phyloP scores from a whole-genome alignment of 1,284 basidiomycete species.

The Jaminaea rosea region DNA sequence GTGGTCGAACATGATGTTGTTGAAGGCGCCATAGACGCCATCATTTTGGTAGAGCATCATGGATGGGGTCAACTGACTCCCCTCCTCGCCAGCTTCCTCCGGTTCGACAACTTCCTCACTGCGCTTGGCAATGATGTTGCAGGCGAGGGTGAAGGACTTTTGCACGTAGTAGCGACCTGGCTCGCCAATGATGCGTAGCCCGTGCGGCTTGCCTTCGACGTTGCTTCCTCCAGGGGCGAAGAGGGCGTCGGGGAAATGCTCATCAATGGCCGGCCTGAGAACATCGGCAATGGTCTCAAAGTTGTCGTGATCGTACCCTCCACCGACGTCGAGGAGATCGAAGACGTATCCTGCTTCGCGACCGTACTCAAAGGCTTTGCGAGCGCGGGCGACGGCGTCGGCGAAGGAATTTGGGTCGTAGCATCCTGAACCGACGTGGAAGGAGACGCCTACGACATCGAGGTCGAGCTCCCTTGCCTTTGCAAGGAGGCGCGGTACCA shows the following conservation, averaged over 20 bases:
- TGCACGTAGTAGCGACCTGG: slow-evolving; percentile 92
- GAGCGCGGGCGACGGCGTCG: slow-evolving; percentile 78
- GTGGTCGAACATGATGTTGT: slow-evolving; percentile 91
- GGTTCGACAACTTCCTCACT: slow-evolving; percentile 8
- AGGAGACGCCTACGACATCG: slow-evolving; percentile 86
- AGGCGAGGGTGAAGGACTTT: slow-evolving; percentile 82
- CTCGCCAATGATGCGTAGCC: slow-evolving; percentile 83
- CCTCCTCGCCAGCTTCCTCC: slow-evolving; percentile 2
- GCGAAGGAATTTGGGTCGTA: slow-evolving; percentile 82
- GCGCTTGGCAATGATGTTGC: slow-evolving; percentile 79
- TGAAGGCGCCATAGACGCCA: slow-evolving; percentile 79
- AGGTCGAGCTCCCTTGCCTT: slow-evolving; percentile 72
- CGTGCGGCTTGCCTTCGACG: slow-evolving; percentile 50
- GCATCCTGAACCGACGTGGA: slow-evolving; percentile 96
- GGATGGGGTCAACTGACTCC: slow-evolving; percentile 12
- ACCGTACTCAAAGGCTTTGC: slow-evolving; percentile 79
- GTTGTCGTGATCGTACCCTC: slow-evolving; percentile 84
- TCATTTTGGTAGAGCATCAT: slow-evolving; percentile 48
- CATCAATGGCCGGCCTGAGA: slow-evolving; percentile 63
- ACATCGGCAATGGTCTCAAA: slow-evolving; percentile 74
- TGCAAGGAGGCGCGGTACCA: slow-evolving; percentile 68
- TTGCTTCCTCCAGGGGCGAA: slow-evolving; percentile 39
- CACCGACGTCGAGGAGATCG: slow-evolving; percentile 80
- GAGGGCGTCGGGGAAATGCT: slow-evolving; percentile 67
- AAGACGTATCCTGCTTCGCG: slow-evolving; percentile 71